Conservation (phyloP, 2,329 filamentous ascomycete genomes). For the Alternaria tenuissima region DNA sequence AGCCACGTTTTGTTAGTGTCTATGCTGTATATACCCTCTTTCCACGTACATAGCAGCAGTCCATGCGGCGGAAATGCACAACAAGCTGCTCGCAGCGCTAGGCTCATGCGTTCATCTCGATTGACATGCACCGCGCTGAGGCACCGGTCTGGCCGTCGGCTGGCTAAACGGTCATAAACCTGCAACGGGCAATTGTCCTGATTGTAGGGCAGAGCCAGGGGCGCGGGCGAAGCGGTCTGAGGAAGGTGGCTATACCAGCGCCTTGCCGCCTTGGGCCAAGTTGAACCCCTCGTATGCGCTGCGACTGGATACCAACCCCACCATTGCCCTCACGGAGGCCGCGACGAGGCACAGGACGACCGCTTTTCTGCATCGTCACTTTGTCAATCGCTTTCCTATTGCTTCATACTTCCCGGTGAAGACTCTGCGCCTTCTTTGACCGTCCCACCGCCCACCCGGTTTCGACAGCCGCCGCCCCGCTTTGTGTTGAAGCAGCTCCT, state of each 20-base stretch:
- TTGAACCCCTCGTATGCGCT: conserved; percentile 19
- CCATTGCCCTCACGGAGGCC: conserved; percentile 19
- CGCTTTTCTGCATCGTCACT: conserved; percentile 26
- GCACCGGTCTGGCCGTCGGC: conserved; percentile 3
- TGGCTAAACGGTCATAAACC: not conserved
- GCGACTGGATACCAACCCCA: conserved; percentile 24
- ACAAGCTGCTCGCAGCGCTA: not conserved
- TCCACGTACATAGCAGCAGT: conserved; percentile 9
- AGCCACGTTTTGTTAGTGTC: conserved; percentile 13
- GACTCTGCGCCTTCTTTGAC: conserved; percentile 23
- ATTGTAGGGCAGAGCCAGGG: conserved; percentile 18
- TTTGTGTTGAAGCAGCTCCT: conserved; percentile 22
- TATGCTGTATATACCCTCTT: conserved; percentile 17
- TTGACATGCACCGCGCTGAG: not conserved
- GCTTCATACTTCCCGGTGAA: conserved; percentile 22
- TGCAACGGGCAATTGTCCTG: conserved; percentile 8
- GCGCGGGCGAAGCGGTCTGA: conserved; percentile 29
- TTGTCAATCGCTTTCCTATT: conserved; percentile 27
- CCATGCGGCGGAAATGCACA: conserved; percentile 8
- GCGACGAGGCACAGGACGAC: conserved; percentile 30
- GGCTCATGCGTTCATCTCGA: not conserved
- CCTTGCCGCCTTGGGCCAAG: conserved; percentile 14
- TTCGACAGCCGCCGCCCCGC: conserved; percentile 32
- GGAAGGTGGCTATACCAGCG: conserved; percentile 12
- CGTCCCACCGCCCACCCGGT: conserved; percentile 22